Conservation (phyloP, 2,329 filamentous ascomycete genomes). For the Monosporascus sp. region DNA sequence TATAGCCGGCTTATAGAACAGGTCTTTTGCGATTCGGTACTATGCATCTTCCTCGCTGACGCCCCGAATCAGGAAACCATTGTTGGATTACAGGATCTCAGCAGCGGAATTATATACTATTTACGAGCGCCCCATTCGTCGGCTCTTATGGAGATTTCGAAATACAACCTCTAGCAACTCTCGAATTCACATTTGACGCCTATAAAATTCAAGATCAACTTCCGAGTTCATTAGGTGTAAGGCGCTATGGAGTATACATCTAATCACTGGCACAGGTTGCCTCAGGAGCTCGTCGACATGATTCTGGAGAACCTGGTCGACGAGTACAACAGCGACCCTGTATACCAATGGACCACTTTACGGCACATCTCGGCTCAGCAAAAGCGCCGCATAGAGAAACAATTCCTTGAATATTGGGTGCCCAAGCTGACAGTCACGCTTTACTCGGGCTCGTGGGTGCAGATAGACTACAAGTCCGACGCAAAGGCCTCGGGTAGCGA, state of each 20-base stretch:
- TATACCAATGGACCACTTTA: slow-evolving; percentile 14
- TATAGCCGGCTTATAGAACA: not conserved
- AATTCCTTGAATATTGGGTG: slow-evolving; percentile 10
- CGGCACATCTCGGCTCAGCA: slow-evolving; percentile 9
- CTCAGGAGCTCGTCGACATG: slow-evolving; percentile 13
- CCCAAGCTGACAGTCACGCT: slow-evolving; percentile 13
- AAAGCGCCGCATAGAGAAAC: slow-evolving; percentile 12
- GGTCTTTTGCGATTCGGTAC: not conserved
- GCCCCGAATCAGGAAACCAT: not conserved
- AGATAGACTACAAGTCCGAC: slow-evolving; percentile 11
- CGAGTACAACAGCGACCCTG: slow-evolving; percentile 10
- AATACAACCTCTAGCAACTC: too few species aligned
- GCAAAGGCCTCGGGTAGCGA: not conserved
- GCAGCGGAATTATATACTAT: not conserved
- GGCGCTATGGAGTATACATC: not conserved
- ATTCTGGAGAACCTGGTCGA: slow-evolving; percentile 12
- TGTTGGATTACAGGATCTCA: not conserved
- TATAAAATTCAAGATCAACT: too few species aligned
- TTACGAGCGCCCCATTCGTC: not conserved
- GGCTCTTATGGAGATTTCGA: too few species aligned
- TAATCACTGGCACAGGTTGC: not conserved
- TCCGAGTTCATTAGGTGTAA: not conserved
- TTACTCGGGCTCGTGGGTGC: slow-evolving; percentile 12
- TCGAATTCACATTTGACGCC: too few species aligned
- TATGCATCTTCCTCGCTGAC: not conserved